phyloP scores from a whole-genome alignment of 345 rosid genomes.

The Anacardium occidentale region DNA sequence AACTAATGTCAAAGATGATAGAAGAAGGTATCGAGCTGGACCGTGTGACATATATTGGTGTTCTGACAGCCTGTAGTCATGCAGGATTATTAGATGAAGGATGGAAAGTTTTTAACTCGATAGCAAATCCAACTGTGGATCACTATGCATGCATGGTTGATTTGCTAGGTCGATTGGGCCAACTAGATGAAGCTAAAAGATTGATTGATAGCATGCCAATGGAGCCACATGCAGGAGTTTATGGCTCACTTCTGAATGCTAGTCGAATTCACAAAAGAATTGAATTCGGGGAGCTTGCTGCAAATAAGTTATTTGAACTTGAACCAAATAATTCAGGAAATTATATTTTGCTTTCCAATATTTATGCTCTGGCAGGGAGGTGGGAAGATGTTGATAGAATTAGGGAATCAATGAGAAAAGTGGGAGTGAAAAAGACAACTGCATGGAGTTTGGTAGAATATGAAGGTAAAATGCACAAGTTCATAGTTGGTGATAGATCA shows the following conservation, averaged over 20 bases:
- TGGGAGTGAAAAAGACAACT: constrained; percentile 29
- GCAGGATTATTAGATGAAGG: constrained; percentile 44
- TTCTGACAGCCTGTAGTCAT: constrained; percentile 47
- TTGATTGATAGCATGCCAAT: constrained; percentile 31
- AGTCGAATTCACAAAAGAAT: constrained; percentile 27
- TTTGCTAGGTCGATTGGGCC: constrained; percentile 32
- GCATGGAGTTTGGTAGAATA: constrained; percentile 39
- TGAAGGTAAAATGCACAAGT: constrained; percentile 30
- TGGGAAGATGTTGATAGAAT: constrained; percentile 26
- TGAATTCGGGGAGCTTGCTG: constrained; percentile 35
- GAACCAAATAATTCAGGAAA: constrained; percentile 36
- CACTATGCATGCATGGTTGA: constrained; percentile 40
- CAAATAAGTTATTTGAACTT: constrained; percentile 31
- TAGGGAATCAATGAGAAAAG: constrained; percentile 29
- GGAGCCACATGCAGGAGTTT: constrained; percentile 40
- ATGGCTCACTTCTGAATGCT: constrained; percentile 35
- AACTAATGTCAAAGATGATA: constrained; percentile 29
- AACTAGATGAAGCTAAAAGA: constrained; percentile 33
- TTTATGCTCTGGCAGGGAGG: constrained; percentile 29
- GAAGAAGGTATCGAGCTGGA: constrained; percentile 37
- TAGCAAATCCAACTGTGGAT: constrained; percentile 23
- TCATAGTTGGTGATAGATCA: constrained; percentile 32
- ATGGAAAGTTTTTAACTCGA: constrained; percentile 25
- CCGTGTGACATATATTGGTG: constrained; percentile 34
- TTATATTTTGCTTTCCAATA: constrained; percentile 38